A percentile compares a stretch with the other conserved stretches of the same genome.
phyloP scores from a whole-genome alignment of 768 basidiomycete species.

The Inosperma sp. region DNA sequence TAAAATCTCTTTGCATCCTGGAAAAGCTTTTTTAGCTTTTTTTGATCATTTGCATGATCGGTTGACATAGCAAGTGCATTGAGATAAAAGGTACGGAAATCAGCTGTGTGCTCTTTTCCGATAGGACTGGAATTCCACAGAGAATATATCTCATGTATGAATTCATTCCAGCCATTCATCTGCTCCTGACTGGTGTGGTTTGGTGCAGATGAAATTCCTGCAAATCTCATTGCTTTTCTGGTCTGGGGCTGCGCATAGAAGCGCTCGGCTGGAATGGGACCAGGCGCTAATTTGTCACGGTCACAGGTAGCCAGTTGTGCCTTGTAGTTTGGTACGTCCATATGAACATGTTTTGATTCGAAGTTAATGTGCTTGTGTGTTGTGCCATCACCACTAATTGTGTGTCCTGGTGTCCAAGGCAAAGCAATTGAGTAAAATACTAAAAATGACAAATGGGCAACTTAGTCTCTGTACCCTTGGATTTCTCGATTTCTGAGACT shows the following conservation, averaged over 20 bases:
- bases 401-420: no score
- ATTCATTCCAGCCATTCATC: constrained; percentile 15
- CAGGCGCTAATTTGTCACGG: no score
- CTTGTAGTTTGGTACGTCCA: constrained; percentile 5
- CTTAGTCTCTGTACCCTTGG: no score
- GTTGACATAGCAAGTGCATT: not conserved
- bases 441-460: no score
- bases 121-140: constrained; percentile 11
- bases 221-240: not conserved
- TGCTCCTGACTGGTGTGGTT: constrained; percentile 22
- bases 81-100: not conserved
- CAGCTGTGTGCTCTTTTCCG: constrained; percentile 1
- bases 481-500: no score
- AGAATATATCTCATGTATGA: constrained; percentile 12
- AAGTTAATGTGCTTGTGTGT: constrained; percentile 15
- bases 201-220: constrained; percentile 9
- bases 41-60: not conserved
- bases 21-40: not conserved
- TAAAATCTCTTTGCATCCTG: not conserved
- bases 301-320: not conserved
- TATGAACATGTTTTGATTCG: constrained; percentile 16
- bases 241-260: not conserved
- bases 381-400: constrained; percentile 21
- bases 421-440: no score
- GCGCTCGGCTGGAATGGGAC: no score